Percentiles rank a stretch among this genome's conserved stretches.
Evolutionary conservation across 2,329 filamentous ascomycete species (phyloP).

Genomic region (Hirsutella rhossiliensis): DNA sequence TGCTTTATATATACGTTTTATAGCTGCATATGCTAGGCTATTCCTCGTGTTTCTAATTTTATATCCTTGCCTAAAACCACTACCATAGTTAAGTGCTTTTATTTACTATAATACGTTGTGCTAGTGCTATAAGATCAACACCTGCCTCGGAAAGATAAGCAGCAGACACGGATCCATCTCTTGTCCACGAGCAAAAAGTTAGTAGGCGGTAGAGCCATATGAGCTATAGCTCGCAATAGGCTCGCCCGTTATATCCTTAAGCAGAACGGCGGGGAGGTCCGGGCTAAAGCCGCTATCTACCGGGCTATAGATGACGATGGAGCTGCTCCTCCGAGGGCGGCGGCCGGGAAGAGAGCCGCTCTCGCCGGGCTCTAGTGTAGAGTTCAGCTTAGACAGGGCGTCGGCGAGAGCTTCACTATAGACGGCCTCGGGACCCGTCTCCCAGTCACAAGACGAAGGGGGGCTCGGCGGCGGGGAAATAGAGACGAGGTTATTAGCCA

Average conservation of each 20-base stretch:
- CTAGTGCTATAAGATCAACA: no score
- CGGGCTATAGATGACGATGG: conserved; percentile 54
- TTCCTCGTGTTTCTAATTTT: no score
- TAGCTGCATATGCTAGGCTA: no score
- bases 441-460: conserved; percentile 48
- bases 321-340: conserved; percentile 43
- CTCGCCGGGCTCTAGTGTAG: conserved; percentile 19
- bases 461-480: conserved; percentile 58
- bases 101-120: no score
- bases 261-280: conserved; percentile 50
- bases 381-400: conserved; percentile 49
- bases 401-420: conserved; percentile 58
- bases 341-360: conserved; percentile 10
- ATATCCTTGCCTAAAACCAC: no score
- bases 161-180: no score
- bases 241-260: conserved; percentile 54
- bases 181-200: conserved; percentile 40
- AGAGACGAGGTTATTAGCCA: conserved; percentile 61
- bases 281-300: conserved; percentile 40
- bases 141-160: no score
- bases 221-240: conserved; percentile 38
- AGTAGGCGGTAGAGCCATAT: conserved; percentile 51
- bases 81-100: no score
- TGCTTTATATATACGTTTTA: no score
- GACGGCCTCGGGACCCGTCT: conserved; percentile 55